Percentiles rank a stretch among this genome's conserved stretches.
These are phyloP conservation scores for Aspergillus sp. DNA, from an alignment of 2,329 filamentous ascomycete species.

Conservation along the genomic window DNA sequence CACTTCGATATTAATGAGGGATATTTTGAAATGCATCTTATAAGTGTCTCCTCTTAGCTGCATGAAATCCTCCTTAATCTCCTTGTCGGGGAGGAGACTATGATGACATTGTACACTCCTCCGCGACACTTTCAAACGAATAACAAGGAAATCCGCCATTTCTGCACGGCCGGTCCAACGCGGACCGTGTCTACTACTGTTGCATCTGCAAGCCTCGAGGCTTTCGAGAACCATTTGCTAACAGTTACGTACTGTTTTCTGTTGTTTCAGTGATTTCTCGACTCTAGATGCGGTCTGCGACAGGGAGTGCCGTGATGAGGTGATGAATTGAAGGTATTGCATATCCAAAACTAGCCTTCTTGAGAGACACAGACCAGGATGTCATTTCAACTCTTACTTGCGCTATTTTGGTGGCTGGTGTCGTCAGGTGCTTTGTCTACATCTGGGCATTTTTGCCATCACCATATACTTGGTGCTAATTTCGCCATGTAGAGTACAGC, in stretches of 20 bases:
- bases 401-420: background rate
- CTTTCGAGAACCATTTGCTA: no score
- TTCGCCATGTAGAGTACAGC: no score
- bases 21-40: background rate
- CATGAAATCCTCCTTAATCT: background rate
- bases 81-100: background rate
- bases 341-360: no score
- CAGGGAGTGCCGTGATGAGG: background rate
- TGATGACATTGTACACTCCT: background rate
- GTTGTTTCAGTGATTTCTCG: no score
- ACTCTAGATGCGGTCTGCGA: background rate
- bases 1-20: background rate
- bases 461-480: no score
- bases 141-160: background rate
- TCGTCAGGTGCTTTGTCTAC: background rate
- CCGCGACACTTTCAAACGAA: background rate
- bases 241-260: no score
- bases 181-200: background rate
- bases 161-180: background rate
- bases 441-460: background rate
- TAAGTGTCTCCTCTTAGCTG: background rate
- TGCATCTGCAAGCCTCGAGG: no score
- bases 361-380: background rate
- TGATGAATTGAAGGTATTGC: background rate
- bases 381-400: background rate